These are phyloP conservation scores for Podila verticillata DNA, from an alignment of 192 early-diverging fungal genomes.

Conservation along the genomic window DNA sequence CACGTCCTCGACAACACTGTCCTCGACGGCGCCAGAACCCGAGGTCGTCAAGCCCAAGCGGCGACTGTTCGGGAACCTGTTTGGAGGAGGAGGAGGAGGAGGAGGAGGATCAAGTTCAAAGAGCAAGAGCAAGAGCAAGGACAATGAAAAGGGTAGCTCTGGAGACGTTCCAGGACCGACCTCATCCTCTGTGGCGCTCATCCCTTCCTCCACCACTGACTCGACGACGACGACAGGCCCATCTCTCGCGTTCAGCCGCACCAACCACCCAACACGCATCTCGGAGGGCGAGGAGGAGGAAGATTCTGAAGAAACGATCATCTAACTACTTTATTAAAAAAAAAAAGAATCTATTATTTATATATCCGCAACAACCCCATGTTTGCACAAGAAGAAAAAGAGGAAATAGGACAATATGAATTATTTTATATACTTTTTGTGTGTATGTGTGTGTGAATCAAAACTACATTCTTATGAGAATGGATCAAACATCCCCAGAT, in stretches of 20 bases:
- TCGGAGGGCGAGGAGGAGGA: conserved; percentile 50
- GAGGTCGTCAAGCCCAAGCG: not conserved
- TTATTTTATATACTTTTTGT: not conserved
- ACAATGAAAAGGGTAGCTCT: not conserved
- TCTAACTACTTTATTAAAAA: not conserved
- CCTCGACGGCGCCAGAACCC: not conserved
- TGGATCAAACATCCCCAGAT: conserved; percentile 51
- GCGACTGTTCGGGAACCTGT: not conserved
- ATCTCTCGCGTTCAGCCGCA: conserved; percentile 13
- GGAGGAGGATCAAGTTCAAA: not conserved
- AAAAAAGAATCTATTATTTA: too few species aligned
- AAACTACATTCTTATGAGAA: conserved; percentile 50
- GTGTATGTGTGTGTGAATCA: not conserved
- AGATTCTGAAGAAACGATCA: conserved; percentile 20
- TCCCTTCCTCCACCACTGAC: not conserved
- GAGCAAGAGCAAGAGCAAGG: not conserved
- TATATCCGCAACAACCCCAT: too few species aligned
- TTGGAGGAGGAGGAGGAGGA: not conserved
- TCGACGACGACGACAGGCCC: not conserved
- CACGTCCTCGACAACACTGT: not conserved
- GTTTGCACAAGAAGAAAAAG: too few species aligned
- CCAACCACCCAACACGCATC: conserved; percentile 45
- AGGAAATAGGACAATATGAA: not conserved
- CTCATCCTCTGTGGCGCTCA: not conserved
- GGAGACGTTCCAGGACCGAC: too few species aligned